Conservation (phyloP, 2,329 filamentous ascomycete genomes). For the Paraconiothyrium brasiliense region DNA sequence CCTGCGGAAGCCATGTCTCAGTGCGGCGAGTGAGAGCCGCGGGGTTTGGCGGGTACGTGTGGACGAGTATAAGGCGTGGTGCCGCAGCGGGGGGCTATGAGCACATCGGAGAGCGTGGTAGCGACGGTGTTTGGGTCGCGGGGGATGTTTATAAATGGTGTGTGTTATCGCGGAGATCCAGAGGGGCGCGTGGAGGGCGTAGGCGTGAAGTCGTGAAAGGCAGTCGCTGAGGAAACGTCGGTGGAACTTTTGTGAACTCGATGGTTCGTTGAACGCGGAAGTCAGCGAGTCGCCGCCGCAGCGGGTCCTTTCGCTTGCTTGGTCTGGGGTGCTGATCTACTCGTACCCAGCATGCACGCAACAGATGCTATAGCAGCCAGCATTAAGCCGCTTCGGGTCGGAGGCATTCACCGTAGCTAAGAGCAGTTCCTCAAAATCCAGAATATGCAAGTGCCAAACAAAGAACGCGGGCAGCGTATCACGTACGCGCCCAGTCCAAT, state of each 20-base stretch:
- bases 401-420: neutral
- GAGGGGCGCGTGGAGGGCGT: neutral
- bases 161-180: neutral
- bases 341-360: neutral
- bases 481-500: neutral
- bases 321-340: neutral
- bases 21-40: neutral
- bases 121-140: conserved; percentile 12
- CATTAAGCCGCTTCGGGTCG: neutral
- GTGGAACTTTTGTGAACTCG: neutral
- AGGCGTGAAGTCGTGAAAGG: neutral
- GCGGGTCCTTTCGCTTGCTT: conserved; percentile 7
- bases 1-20: conserved; percentile 10
- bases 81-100: conserved; percentile 14
- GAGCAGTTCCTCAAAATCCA: neutral
- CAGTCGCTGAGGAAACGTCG: neutral
- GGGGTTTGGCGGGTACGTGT: neutral
- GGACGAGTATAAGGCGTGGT: neutral
- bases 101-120: conserved; percentile 6
- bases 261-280: neutral
- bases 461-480: neutral
- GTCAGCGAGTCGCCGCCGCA: conserved; percentile 3
- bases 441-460: neutral
- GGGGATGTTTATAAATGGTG: neutral
- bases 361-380: neutral